Evolutionary conservation across 2,329 filamentous ascomycete genomes (phyloP).

Genomic region (Botrytis sinoallii): DNA sequence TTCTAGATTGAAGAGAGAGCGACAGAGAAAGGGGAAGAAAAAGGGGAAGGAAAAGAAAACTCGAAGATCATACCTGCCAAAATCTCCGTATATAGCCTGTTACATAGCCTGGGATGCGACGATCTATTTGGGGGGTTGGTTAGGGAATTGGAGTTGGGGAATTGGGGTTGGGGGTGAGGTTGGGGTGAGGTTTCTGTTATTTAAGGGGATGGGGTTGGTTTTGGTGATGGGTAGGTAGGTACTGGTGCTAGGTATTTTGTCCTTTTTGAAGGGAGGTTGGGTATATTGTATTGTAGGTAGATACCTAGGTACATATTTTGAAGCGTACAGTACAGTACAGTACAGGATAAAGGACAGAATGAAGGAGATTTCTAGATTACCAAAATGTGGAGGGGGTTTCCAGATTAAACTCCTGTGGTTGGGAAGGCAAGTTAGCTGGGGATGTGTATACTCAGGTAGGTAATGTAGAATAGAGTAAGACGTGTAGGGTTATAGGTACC

Average conservation of each 20-base stretch:
- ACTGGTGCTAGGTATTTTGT: neutral
- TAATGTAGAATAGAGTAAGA: neutral
- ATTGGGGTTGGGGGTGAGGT: neutral
- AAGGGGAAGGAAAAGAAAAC: too few relatives aligned
- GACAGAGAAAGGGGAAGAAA: too few relatives aligned
- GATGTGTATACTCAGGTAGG: neutral
- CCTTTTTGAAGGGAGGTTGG: neutral
- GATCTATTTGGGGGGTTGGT: constrained; percentile 54
- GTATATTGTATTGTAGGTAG: neutral
- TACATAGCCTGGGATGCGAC: constrained; percentile 83
- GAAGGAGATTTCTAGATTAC: constrained; percentile 51
- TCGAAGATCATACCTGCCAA: constrained; percentile 92
- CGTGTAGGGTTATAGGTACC: constrained; percentile 53
- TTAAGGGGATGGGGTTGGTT: neutral
- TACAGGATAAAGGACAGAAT: neutral
- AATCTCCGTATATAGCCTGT: constrained; percentile 92
- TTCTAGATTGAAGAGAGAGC: too few relatives aligned
- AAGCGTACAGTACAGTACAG: neutral
- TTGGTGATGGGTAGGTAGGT: neutral
- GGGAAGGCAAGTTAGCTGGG: neutral
- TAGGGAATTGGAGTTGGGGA: neutral
- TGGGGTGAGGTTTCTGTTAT: neutral
- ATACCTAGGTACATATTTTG: neutral
- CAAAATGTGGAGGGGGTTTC: constrained; percentile 95
- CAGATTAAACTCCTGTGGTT: constrained; percentile 80